Evolutionary conservation across 352 stramenopile species (phyloP).

Genomic region (Phytophthora fragariaefolia): DNA sequence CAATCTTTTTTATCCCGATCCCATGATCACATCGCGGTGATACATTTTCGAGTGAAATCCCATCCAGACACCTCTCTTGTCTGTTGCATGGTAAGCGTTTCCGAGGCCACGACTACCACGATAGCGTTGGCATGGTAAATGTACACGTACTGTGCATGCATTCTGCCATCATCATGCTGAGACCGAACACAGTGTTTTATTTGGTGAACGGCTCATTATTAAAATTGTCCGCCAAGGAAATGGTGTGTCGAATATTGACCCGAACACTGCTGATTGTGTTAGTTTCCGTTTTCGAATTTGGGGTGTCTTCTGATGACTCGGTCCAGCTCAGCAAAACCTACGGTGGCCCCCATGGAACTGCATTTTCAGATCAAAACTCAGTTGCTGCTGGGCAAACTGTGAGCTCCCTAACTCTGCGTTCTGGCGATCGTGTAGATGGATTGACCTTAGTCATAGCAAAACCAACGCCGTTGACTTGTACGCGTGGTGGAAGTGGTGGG

Average conservation of each 20-base stretch:
- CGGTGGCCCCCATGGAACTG: slow-evolving; percentile 25
- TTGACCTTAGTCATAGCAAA: slow-evolving; percentile 21
- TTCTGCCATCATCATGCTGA: slow-evolving; percentile 13
- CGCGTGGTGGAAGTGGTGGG: slow-evolving; percentile 19
- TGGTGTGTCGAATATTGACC: neutral
- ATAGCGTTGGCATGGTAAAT: slow-evolving; percentile 6
- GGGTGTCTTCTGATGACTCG: slow-evolving; percentile 16
- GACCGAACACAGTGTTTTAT: slow-evolving; percentile 13
- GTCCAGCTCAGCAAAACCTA: slow-evolving; percentile 29
- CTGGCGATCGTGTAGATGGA: slow-evolving; percentile 26
- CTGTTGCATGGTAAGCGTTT: slow-evolving; percentile 14
- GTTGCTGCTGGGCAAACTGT: slow-evolving; percentile 19
- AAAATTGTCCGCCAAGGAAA: neutral
- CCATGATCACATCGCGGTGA: slow-evolving; percentile 9
- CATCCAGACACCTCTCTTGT: slow-evolving; percentile 7
- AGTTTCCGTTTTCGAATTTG: neutral
- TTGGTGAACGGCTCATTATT: slow-evolving; percentile 7
- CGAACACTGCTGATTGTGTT: neutral
- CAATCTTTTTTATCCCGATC: slow-evolving; percentile 30
- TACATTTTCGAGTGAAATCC: slow-evolving; percentile 16
- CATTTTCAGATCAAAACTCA: slow-evolving; percentile 30
- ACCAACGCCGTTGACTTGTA: slow-evolving; percentile 19
- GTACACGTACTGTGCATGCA: neutral
- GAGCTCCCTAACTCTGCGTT: slow-evolving; percentile 23
- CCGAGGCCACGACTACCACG: slow-evolving; percentile 8